Conservation (phyloP, 805 yeast species). For the Nakazawaea wyomingensis region DNA sequence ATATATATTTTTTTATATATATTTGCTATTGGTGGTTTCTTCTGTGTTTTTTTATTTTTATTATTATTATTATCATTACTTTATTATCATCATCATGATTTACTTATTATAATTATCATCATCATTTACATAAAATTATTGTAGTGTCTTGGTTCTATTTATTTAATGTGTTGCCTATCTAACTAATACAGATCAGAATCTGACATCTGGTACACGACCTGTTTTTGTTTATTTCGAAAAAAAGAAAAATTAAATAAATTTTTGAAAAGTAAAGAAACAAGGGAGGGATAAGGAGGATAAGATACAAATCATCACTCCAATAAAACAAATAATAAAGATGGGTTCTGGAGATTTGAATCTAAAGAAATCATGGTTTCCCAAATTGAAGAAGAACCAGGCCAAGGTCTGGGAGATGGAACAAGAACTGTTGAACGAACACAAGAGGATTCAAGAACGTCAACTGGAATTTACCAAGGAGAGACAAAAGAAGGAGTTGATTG, state of each 20-base stretch:
- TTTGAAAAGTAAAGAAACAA: not conserved
- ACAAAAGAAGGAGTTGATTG: constrained; percentile 51
- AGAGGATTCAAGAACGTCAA: constrained; percentile 56
- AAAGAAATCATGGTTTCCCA: constrained; percentile 97
- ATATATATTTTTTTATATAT: no score
- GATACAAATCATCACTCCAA: not conserved
- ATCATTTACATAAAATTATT: no score
- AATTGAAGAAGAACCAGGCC: constrained; percentile 73
- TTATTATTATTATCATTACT: constrained; percentile 7
- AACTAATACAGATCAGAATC: no score
- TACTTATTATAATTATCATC: not conserved
- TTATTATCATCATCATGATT: no score
- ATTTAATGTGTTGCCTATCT: no score
- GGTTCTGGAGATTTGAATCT: constrained; percentile 79
- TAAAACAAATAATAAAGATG: constrained; percentile 20
- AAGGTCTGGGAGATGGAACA: constrained; percentile 83
- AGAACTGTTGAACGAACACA: constrained; percentile 65
- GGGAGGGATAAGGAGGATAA: no score
- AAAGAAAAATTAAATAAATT: no score
- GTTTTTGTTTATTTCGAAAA: not conserved
- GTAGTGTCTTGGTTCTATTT: not conserved
- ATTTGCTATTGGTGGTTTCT: not conserved
- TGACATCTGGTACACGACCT: not conserved
- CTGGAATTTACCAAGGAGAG: constrained; percentile 59
- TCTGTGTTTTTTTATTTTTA: not conserved